Conservation (phyloP, 768 basidiomycete species). For the Kwoniella sp. region DNA sequence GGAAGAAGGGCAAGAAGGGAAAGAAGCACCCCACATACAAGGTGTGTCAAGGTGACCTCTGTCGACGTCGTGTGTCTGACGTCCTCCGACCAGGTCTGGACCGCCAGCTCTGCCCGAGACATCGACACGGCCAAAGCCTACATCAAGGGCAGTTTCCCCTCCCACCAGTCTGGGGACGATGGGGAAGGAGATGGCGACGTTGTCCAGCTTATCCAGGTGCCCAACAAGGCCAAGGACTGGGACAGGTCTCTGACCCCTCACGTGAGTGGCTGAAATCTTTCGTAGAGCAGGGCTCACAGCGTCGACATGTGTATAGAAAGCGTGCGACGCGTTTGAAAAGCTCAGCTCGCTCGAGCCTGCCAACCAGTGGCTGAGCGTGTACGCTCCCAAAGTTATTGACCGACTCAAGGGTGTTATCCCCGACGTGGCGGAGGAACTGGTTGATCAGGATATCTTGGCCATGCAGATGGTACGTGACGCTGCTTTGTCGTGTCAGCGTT, state of each 20-base stretch:
- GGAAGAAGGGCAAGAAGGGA: slow-evolving; percentile 19
- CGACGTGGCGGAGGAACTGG: slow-evolving; percentile 33
- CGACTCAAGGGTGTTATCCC: slow-evolving; percentile 27
- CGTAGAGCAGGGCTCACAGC: neutral
- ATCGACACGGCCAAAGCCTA: slow-evolving; percentile 49
- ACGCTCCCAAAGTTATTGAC: slow-evolving; percentile 38
- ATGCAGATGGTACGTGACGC: slow-evolving; percentile 50
- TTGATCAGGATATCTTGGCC: slow-evolving; percentile 49
- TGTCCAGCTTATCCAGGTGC: slow-evolving; percentile 50
- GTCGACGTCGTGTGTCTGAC: neutral
- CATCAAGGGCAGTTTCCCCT: slow-evolving; percentile 50
- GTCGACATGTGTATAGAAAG: slow-evolving; percentile 39
- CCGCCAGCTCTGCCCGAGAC: slow-evolving; percentile 49
- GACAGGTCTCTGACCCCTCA: slow-evolving; percentile 50
- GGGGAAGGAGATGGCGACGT: slow-evolving; percentile 50
- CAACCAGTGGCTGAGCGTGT: slow-evolving; percentile 47
- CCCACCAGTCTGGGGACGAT: slow-evolving; percentile 49
- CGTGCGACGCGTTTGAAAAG: slow-evolving; percentile 51
- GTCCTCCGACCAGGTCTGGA: slow-evolving; percentile 48
- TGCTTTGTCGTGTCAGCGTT: neutral
- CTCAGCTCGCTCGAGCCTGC: slow-evolving; percentile 45
- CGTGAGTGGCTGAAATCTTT: slow-evolving; percentile 23
- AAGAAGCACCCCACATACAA: slow-evolving; percentile 30
- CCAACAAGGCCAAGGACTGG: slow-evolving; percentile 51
- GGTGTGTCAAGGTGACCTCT: no score